Base-by-base conservation (phyloP, 2,329 filamentous ascomycete species). In the Leptographium flavum region DNA sequence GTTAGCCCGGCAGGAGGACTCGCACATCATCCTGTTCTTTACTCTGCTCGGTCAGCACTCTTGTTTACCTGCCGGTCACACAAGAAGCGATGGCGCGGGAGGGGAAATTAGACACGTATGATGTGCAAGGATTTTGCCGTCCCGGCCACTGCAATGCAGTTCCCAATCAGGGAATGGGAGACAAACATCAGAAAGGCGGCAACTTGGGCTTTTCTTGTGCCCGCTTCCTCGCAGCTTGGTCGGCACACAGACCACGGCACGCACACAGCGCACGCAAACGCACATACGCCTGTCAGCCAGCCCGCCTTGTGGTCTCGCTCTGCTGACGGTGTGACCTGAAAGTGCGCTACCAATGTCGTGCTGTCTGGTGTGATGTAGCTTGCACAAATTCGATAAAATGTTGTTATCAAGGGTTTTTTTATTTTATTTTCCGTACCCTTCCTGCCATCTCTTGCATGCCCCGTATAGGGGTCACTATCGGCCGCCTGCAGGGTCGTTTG, bases 401-500 rank as follows among this genome's bases (percentile, higher is more conserved):
- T 40, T 37, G 43, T 42, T n/a, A n/a, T n/a, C n/a, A n/a, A n/a
- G n/a, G n/a, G 30, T 42, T 42, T n/a, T 42, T 30, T 23, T 37
- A 21, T 32, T 19, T 41, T 32, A 17, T 32, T 32, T 19, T 31
- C 17, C 28, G 28, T 15, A 14, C 31, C 40, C 25, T 39, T 14
- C 17, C 37, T 17, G 37, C 15, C 10, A 15, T 10, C 25, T 27
- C 17, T 28, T 4, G 6, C 14, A 23, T 19, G 14, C 39, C 28
- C 19, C 17, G 39, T 32, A 21, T 22, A 41, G 39, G 27, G 40
- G 28, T 25, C n/a, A n/a, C n/a, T n/a, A n/a, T n/a, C n/a, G n/a
- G n/a, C n/a, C n/a, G n/a, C 14, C 40, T 42, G 30, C 40, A 35
- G 31, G 30, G 40, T 42, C 40, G 55, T 61, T 61, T 62, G 63